phyloP scores from a whole-genome alignment of 108 stramenopile genomes.

The Conticribra guillardii region DNA sequence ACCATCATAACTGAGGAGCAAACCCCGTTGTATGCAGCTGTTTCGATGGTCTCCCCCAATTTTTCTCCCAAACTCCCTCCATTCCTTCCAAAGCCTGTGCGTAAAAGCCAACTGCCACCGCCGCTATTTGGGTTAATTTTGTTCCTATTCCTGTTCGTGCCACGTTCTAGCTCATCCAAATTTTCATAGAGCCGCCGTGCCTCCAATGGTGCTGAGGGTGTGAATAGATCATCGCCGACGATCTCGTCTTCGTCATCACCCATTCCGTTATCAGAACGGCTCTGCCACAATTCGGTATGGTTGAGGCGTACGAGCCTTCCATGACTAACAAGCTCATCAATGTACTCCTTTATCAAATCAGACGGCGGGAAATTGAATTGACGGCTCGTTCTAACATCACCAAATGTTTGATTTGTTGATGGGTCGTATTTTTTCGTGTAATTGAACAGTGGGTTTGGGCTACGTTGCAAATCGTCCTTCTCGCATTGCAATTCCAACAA shows the following conservation, averaged over 20 bases:
- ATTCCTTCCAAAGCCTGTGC: constrained; percentile 67
- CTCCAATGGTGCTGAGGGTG: constrained; percentile 66
- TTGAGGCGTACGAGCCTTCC: constrained; percentile 75
- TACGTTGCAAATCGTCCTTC: constrained; percentile 78
- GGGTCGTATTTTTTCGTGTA: constrained; percentile 64
- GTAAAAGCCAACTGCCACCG: constrained; percentile 86
- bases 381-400: constrained; percentile 48
- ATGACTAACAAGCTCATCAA: constrained; percentile 70
- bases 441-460: constrained; percentile 89
- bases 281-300: constrained; percentile 85
- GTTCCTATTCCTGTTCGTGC: constrained; percentile 14
- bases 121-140: constrained; percentile 48
- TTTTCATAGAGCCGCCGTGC: constrained; percentile 67
- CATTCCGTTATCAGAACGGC: constrained; percentile 42
- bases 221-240: constrained; percentile 64
- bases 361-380: constrained; percentile 82
- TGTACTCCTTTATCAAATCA: constrained; percentile 85
- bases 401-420: constrained; percentile 40
- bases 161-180: constrained; percentile 24
- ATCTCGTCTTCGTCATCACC: constrained; percentile 74
- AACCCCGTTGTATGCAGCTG: constrained; percentile 83
- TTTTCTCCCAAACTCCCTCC: constrained; percentile 84
- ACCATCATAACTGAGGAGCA: constrained; percentile 72
- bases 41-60: constrained; percentile 84
- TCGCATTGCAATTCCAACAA: constrained; percentile 80